Evolutionary conservation across 495 filamentous ascomycete species (phyloP).

Genomic region (Emericellopsis terricola): DNA sequence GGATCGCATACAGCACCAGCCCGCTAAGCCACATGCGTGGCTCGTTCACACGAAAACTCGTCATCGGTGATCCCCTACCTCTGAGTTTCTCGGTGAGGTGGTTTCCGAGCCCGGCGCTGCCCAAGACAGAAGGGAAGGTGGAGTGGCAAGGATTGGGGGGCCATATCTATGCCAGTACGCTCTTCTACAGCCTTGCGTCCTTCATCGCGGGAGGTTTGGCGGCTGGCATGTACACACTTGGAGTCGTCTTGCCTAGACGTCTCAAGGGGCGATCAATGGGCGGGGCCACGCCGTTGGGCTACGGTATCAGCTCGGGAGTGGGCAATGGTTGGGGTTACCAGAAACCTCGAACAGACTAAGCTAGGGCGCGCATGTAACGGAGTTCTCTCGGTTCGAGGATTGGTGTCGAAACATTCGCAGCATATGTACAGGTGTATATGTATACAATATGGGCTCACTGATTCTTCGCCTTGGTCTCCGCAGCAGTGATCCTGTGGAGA

Average conservation of each 20-base stretch:
- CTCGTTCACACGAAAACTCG: constrained; percentile 37
- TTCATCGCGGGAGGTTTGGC: constrained; percentile 35
- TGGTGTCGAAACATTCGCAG: constrained; percentile 5
- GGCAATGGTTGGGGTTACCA: constrained; percentile 38
- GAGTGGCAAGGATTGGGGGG: constrained; percentile 46
- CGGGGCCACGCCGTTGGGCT: constrained; percentile 34
- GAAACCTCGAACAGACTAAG: no score
- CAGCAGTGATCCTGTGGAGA: neutral
- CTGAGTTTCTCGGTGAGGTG: constrained; percentile 70
- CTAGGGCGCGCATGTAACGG: no score
- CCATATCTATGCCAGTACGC: constrained; percentile 45
- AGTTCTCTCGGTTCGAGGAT: neutral
- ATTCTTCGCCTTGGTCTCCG: constrained; percentile 4
- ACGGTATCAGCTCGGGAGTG: constrained; percentile 22
- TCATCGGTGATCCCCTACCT: constrained; percentile 75
- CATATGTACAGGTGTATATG: constrained; percentile 4
- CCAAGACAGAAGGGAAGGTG: constrained; percentile 31
- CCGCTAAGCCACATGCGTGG: constrained; percentile 42
- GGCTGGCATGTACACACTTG: constrained; percentile 42
- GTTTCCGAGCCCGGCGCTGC: constrained; percentile 57
- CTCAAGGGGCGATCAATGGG: constrained; percentile 30
- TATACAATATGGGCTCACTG: neutral
- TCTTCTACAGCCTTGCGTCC: constrained; percentile 43
- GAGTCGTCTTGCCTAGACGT: constrained; percentile 37
- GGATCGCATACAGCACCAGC: constrained; percentile 69